Evolutionary conservation across 805 yeast genomes (phyloP).

Genomic region (Cyberlindnera saturnus): DNA sequence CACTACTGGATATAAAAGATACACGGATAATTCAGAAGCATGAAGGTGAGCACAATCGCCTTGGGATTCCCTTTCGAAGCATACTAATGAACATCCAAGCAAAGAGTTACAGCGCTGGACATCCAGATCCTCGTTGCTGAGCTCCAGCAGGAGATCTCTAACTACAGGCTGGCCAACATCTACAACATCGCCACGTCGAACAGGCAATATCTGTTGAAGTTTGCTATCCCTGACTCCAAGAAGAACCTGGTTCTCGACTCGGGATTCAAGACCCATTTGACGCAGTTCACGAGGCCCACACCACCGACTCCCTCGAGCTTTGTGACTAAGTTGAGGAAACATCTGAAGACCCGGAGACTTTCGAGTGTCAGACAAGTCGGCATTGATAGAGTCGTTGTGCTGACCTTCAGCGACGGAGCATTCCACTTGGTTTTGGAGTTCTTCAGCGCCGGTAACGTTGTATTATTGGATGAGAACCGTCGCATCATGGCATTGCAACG

Average conservation of each 20-base stretch:
- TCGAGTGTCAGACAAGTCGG: slow-evolving; percentile 69
- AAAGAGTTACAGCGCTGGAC: slow-evolving; percentile 82
- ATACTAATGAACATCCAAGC: slow-evolving; percentile 36
- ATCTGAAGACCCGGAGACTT: slow-evolving; percentile 72
- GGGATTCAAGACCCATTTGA: slow-evolving; percentile 74
- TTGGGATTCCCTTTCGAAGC: neutral
- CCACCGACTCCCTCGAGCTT: slow-evolving; percentile 81
- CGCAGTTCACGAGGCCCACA: slow-evolving; percentile 76
- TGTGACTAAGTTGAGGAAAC: slow-evolving; percentile 81
- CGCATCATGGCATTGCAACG: slow-evolving; percentile 73
- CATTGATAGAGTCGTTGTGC: slow-evolving; percentile 75
- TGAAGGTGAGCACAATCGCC: too few species aligned
- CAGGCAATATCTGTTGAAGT: slow-evolving; percentile 73
- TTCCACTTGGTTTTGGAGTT: slow-evolving; percentile 80
- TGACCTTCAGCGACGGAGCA: slow-evolving; percentile 79
- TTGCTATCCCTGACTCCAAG: slow-evolving; percentile 79
- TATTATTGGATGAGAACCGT: slow-evolving; percentile 62
- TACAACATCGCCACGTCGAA: slow-evolving; percentile 70
- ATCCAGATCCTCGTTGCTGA: slow-evolving; percentile 67
- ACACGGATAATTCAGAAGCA: too few species aligned
- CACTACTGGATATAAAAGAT: too few species aligned
- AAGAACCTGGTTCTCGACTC: slow-evolving; percentile 72
- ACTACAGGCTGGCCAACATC: slow-evolving; percentile 75
- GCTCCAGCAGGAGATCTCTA: slow-evolving; percentile 47
- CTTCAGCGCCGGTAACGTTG: slow-evolving; percentile 90